Evolutionary conservation across 495 filamentous ascomycete genomes (phyloP), one percentile per base, ranked within the genome.

Genomic region (Xylaria castorea): DNA sequence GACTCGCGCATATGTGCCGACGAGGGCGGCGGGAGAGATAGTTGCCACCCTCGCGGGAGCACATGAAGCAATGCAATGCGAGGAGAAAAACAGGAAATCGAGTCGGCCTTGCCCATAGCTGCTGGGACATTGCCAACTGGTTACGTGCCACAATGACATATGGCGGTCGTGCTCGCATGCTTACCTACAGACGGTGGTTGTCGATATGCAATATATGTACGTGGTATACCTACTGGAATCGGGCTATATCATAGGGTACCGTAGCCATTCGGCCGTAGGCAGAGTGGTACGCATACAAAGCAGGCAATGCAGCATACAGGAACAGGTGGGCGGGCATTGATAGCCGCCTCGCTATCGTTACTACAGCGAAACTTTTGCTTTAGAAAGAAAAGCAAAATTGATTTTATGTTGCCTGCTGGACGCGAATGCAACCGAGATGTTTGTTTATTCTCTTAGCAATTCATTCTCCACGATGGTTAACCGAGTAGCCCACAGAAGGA

Each of bases 231-330:
- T 50, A 36, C 55, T 50, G 40, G 25, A 34, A 55, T 4, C 36
- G 36, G 51, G 16, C 30, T 36, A 40, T 5, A 27, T 50, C 42
- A 22, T 25, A 9, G 20, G 55, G 27, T n/a, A n/a, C n/a, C n/a
- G n/a, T 42, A 38, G 58, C 55, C 53, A 40, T 64, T 30, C 68
- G 68, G 68, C 68, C 58, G 58, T 64, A 71, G 46, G 46, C n/a
- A 53, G 16, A 34, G 30, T 70, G 38, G 44, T 51, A 70, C 58
- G 5, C 36, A 68, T 30, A 22, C 22, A 57, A 42, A 44, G 65
- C 48, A 55, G 67, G 67, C 14, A 14, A 38, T n/a, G 50, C 34
- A 36, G 53, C 55, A 18, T 46, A 34, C 51, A 34, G 18, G 38
- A 34, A 50, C 36, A 32, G n/a, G 48, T 36, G 20, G 36, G 34